Percentiles rank a stretch among this genome's conserved stretches.
phyloP scores from a whole-genome alignment of 2,329 filamentous ascomycete genomes.

The Diaporthe ampelina region DNA sequence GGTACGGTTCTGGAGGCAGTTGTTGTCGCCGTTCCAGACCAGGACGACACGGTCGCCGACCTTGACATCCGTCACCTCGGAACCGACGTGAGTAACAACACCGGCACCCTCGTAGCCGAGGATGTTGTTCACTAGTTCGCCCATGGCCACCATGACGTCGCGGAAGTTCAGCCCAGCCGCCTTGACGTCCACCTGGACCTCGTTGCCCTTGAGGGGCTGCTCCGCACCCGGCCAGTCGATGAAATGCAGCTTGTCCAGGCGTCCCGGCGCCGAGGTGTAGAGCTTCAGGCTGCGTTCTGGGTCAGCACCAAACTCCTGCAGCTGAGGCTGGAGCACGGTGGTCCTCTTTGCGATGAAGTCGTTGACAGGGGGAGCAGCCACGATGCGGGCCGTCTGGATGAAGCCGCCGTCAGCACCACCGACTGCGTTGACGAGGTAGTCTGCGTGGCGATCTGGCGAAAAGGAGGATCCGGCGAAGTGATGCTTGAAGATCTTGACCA shows the following conservation, averaged over 20 bases:
- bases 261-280: constrained; percentile 39
- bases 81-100: constrained; percentile 42
- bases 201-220: constrained; percentile 30
- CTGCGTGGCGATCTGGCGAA: constrained; percentile 40
- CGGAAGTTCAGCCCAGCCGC: constrained; percentile 41
- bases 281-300: constrained; percentile 41
- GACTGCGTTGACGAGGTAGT: constrained; percentile 37
- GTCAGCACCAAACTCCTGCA: constrained; percentile 38
- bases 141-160: constrained; percentile 42
- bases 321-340: constrained; percentile 38
- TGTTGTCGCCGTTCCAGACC: constrained; percentile 34
- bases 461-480: constrained; percentile 33
- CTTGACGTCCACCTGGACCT: constrained; percentile 40
- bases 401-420: constrained; percentile 23
- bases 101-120: constrained; percentile 48
- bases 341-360: constrained; percentile 39
- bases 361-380: constrained; percentile 38
- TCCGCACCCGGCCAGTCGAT: constrained; percentile 39
- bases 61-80: constrained; percentile 33
- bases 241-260: constrained; percentile 41
- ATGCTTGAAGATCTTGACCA: constrained; percentile 38
- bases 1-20: constrained; percentile 37
- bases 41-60: constrained; percentile 38
- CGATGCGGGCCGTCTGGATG: constrained; percentile 36
- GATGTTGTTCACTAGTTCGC: constrained; percentile 44